A percentile compares a stretch with the other conserved stretches of the same genome.
Conservation (phyloP, 2,329 filamentous ascomycete species). For the Xylaria sp. region DNA sequence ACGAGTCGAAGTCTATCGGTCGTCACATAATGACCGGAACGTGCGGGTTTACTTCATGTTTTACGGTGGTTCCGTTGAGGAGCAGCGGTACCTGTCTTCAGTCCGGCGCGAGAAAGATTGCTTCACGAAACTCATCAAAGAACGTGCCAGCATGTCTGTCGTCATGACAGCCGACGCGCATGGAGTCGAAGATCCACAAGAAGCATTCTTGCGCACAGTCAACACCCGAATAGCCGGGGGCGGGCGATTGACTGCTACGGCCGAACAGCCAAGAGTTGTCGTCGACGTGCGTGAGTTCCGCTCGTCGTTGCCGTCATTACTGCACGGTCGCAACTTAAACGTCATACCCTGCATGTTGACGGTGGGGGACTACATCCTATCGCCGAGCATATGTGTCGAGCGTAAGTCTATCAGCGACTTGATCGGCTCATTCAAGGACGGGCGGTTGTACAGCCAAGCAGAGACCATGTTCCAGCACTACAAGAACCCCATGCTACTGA, state of each 20-base stretch:
- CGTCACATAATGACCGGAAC: constrained; percentile 82
- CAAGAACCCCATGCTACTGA: constrained; percentile 81
- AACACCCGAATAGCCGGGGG: constrained; percentile 96
- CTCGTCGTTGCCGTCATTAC: constrained; percentile 81
- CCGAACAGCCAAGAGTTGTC: constrained; percentile 81
- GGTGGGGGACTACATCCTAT: constrained; percentile 92
- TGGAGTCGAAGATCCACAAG: constrained; percentile 73
- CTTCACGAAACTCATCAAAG: constrained; percentile 90
- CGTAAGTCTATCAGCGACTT: constrained; percentile 90
- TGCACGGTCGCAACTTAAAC: constrained; percentile 82
- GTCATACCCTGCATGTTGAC: constrained; percentile 94
- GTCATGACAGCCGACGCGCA: constrained; percentile 71
- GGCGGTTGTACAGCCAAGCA: constrained; percentile 83
- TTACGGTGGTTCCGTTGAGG: constrained; percentile 90
- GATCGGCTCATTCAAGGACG: constrained; percentile 86
- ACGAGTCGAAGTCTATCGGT: constrained; percentile 90
- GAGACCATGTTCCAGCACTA: constrained; percentile 96
- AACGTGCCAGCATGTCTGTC: constrained; percentile 87
- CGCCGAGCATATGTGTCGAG: constrained; percentile 86
- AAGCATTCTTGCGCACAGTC: constrained; percentile 86
- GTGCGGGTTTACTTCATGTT: constrained; percentile 96
- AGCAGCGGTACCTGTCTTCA: constrained; percentile 83
- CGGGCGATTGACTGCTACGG: constrained; percentile 75
- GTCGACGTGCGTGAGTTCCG: constrained; percentile 96
- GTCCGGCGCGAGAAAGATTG: constrained; percentile 95